These are phyloP conservation scores for Aspergillus eucalypticola DNA, from an alignment of 2,329 filamentous ascomycete species.

Conservation along the genomic window DNA sequence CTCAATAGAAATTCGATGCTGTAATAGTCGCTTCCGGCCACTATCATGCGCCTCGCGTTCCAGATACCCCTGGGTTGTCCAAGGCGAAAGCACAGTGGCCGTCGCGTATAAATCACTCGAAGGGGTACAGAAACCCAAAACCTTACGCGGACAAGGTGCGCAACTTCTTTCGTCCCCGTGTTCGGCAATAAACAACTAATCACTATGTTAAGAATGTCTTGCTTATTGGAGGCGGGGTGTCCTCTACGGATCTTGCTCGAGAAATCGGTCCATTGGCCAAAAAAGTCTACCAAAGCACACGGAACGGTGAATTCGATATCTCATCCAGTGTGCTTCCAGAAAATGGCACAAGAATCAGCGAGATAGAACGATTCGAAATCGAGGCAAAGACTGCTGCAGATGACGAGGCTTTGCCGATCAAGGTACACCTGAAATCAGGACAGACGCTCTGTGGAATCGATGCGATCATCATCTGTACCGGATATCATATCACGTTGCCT, in stretches of 20 bases:
- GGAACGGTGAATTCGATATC: slow-evolving; percentile 63
- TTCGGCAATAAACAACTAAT: not conserved
- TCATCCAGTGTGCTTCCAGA: slow-evolving; percentile 55
- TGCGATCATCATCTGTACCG: slow-evolving; percentile 65
- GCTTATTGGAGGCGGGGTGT: slow-evolving; percentile 58
- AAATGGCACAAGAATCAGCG: slow-evolving; percentile 55
- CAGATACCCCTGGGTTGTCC: slow-evolving; percentile 50
- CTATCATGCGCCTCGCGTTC: slow-evolving; percentile 54
- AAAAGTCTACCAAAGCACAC: slow-evolving; percentile 56
- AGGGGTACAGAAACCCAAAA: slow-evolving; percentile 51
- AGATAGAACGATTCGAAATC: slow-evolving; percentile 52
- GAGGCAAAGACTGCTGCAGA: not conserved
- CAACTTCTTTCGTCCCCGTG: too few relatives aligned
- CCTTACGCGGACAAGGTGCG: slow-evolving; percentile 53
- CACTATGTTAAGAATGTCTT: slow-evolving; percentile 50
- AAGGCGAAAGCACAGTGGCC: slow-evolving; percentile 51
- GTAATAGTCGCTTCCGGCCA: slow-evolving; percentile 58
- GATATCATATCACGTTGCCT: slow-evolving; percentile 67
- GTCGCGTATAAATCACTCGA: slow-evolving; percentile 52
- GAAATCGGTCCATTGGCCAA: slow-evolving; percentile 51
- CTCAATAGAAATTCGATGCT: slow-evolving; percentile 46
- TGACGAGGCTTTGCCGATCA: slow-evolving; percentile 50
- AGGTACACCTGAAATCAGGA: slow-evolving; percentile 56
- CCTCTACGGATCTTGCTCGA: slow-evolving; percentile 56
- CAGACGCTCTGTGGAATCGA: slow-evolving; percentile 58